Conservation (phyloP, 805 yeast genomes). For the Wickerhamomyces bisporus region DNA sequence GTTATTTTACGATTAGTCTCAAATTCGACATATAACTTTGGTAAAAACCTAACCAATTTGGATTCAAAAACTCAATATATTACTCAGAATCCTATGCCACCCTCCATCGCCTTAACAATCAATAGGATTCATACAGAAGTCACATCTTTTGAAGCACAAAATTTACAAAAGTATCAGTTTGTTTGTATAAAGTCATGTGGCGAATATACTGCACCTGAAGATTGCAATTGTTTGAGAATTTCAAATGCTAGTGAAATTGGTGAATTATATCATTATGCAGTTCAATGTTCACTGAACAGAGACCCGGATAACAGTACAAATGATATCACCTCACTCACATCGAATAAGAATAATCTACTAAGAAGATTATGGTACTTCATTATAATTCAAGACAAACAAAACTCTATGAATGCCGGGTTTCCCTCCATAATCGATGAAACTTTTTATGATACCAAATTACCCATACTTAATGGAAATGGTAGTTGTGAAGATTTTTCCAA, state of each 20-base stretch:
- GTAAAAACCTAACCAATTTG: background rate
- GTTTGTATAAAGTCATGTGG: background rate
- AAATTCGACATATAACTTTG: background rate
- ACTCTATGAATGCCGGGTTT: background rate
- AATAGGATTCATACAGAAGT: background rate
- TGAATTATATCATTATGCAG: background rate
- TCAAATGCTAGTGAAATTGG: background rate
- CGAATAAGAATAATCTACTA: background rate
- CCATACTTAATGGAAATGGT: background rate
- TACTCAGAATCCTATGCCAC: background rate
- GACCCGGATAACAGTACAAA: background rate
- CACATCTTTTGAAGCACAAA: background rate
- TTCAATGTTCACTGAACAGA: background rate
- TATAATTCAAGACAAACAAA: background rate
- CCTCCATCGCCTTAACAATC: background rate
- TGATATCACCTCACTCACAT: background rate
- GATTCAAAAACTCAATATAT: background rate
- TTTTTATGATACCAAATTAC: constrained; percentile 1
- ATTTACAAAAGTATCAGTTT: background rate
- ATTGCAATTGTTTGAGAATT: background rate
- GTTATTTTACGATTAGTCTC: background rate
- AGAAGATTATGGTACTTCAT: constrained; percentile 1
- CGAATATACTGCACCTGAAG: background rate
- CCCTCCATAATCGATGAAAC: background rate
- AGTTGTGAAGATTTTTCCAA: background rate